Conservation (phyloP, 495 filamentous ascomycete genomes). For the Penicillium chermesinum region DNA sequence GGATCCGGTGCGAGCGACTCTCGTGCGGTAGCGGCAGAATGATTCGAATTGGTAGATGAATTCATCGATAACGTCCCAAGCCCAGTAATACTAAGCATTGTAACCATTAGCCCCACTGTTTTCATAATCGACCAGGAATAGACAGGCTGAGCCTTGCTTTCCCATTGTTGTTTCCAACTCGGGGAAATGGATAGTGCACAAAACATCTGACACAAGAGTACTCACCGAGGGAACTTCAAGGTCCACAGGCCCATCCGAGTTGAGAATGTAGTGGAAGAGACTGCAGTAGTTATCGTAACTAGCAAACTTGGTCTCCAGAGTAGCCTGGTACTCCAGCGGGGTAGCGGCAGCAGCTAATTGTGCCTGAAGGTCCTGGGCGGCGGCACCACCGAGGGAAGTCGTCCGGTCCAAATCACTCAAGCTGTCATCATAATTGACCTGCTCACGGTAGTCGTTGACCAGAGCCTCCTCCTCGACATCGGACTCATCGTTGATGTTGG, state of each 20-base stretch:
- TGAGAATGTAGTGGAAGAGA: constrained; percentile 97
- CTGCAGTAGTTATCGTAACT: constrained; percentile 99
- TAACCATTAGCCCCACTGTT: constrained; percentile 5
- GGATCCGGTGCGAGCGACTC: constrained; percentile 77
- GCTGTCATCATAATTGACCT: constrained; percentile 84
- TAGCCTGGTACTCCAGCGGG: constrained; percentile 90
- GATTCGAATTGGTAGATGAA: constrained; percentile 99
- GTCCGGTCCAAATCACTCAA: constrained; percentile 71
- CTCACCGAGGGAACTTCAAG: constrained; percentile 90
- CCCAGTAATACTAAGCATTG: constrained; percentile 84
- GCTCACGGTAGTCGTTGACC: constrained; percentile 89
- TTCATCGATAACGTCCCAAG: constrained; percentile 99
- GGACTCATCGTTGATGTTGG: constrained; percentile 67
- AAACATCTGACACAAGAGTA: constrained; percentile 13
- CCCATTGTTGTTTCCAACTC: no score
- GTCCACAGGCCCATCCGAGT: constrained; percentile 96
- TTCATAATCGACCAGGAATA: constrained; percentile 4
- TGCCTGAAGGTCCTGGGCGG: constrained; percentile 79
- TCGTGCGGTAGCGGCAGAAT: constrained; percentile 92
- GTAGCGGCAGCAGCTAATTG: constrained; percentile 85
- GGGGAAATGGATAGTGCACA: no score
- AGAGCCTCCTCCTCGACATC: constrained; percentile 93
- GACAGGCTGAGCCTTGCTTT: constrained; percentile 12
- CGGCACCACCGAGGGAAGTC: constrained; percentile 45
- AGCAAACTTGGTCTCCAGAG: constrained; percentile 88